Base-by-base conservation (phyloP, 2,329 filamentous ascomycete genomes). In the Verticillium longisporum region DNA sequence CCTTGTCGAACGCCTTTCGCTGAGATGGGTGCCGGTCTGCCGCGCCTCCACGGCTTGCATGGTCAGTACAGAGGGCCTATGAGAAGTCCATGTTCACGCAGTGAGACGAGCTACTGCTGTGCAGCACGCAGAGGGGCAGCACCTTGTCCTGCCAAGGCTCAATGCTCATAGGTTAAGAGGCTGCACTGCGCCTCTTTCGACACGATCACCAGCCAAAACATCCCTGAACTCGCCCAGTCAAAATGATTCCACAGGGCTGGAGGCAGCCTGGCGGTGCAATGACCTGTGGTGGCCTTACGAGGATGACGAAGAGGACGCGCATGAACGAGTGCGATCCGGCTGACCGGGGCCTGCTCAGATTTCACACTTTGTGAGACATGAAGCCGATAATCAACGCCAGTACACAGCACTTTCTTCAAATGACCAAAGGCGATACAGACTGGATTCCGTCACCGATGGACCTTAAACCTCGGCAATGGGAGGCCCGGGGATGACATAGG, bases 401-500 rank as follows among this genome's bases (percentile, higher is more conserved):
- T 13, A 36, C 34, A 13, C 34, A 9, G 11, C 34, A 36, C 7
- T 2, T 36, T 36, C 7, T 13, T 36, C 34, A 36, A 26, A 36
- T 36, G 34, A 36, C 4, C 34, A 3, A 7, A 2, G 5, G 34
- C 34, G 34, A 6, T 36, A 36, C 34, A 36, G 34, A 7, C 34
- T 13, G 34, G 5, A 36, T 36, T 7, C 7, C 34, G 11, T 13
- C 34, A 36, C 11, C 11, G 34, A 13, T 36, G 11, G 34, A n/a
- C 32, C 6, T 56, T n/a, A 56, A n/a, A 56, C n/a, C 15, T 36
- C 34, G 56, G 37, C 56, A 50, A 65, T 26, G 11, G 63, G 53
- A 53, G 63, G 63, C 45, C 63, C 63, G 26, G 63, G 63, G 45
- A 63, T 61, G 62, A 63, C 56, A 60, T 65, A 65, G 58, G 59